These are phyloP conservation scores for Ascochyta pisi DNA, from an alignment of 2,329 filamentous ascomycete species.

Conservation along the genomic window DNA sequence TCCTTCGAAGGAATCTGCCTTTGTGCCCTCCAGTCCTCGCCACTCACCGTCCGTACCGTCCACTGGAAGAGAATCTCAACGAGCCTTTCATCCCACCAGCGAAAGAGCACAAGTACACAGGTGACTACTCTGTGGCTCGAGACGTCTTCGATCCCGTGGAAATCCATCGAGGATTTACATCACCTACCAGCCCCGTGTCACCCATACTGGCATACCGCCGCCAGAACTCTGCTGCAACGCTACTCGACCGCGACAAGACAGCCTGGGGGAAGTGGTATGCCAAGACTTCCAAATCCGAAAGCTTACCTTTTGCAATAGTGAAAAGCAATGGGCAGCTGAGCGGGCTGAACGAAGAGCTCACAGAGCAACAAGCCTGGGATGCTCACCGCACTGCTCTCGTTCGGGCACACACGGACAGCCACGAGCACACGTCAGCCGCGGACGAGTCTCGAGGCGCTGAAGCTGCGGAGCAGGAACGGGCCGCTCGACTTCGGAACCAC, in stretches of 20 bases:
- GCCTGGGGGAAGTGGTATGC: conserved; percentile 19
- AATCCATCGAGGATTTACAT: conserved; percentile 19
- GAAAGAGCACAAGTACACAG: conserved; percentile 4
- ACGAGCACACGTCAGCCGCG: background rate
- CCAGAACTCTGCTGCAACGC: conserved; percentile 4
- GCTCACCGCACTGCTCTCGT: background rate
- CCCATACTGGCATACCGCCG: background rate
- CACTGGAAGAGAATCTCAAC: background rate
- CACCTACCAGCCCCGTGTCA: background rate
- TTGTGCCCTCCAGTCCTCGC: background rate
- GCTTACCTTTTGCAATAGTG: conserved; percentile 10
- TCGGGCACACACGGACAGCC: background rate
- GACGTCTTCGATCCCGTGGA: conserved; percentile 14
- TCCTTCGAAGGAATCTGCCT: conserved; percentile 3
- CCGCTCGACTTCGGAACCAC: conserved; percentile 1
- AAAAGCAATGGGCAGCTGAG: background rate
- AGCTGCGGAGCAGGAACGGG: background rate
- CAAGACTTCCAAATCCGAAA: background rate
- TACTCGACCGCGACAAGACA: conserved; percentile 16
- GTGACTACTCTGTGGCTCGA: conserved; percentile 7
- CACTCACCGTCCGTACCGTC: background rate
- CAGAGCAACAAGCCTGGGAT: conserved; percentile 7
- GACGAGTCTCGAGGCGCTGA: background rate
- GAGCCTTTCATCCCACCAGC: conserved; percentile 5
- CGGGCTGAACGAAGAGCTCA: background rate